Evolutionary conservation across 2,329 filamentous ascomycete species (phyloP), one percentile per base, ranked within the genome.

Genomic region (Lachnellula subtilissima): DNA sequence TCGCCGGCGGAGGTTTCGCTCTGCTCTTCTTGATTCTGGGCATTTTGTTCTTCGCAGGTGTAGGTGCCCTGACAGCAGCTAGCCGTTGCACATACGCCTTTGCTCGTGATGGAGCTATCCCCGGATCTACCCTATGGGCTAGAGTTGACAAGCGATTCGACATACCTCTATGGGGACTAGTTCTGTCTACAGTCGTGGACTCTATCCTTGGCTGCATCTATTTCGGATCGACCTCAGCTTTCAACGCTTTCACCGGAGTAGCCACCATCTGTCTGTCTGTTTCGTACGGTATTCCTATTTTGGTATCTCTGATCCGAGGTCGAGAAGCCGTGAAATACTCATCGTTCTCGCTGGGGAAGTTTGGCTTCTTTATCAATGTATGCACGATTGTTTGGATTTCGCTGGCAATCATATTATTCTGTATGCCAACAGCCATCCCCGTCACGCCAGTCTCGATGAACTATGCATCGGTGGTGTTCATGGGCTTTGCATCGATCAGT

Each of bases 191-290:
- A 0, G 67, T 77, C 0, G 82, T 92, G 45, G 84, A 88, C 69
- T 87, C 83, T 62, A 73, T 91, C 11, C 78, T 92, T 0, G 88
- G 88, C 0, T 78, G 89, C 61, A 91, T 92, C 70, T 92, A 89
- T 74, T 90, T 92, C 61, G 89, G 89, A 9, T 88, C 85, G 1
- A 81, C 82, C 0, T 86, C 87, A 0, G 89, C 89, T 0, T 92
- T 92, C 75, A 88, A 87, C 75, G 86, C 84, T 9, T 91, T 92
- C 71, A 91, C 88, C 0, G 87, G 88, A 28, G 87, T 91, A 1
- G 88, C 88, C 1, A 91, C 88, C 4, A 91, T 92, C 68, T 91
- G 87, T 61, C 79, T 92, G 0, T 87, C 84, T 0, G 84, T 85
- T 4, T 89, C 86, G 0, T 92, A 92, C 69, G 87, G 85, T 14